phyloP scores from a whole-genome alignment of 495 filamentous ascomycete species.

The Aspergillus bridgeri region DNA sequence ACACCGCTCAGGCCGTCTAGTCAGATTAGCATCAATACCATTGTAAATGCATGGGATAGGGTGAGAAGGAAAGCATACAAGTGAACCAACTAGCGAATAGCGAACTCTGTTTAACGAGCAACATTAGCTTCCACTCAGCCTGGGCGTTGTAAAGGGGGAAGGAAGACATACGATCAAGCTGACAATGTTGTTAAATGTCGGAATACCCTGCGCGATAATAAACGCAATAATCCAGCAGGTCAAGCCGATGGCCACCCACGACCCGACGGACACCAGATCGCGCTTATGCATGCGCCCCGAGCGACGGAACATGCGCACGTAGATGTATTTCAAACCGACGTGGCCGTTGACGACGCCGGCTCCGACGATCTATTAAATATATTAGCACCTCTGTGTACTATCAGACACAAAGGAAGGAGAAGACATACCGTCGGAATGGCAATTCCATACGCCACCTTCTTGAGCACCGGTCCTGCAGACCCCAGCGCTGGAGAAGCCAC shows the following conservation, averaged over 20 bases:
- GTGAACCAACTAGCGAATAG: constrained; percentile 44
- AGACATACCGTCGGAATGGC: constrained; percentile 61
- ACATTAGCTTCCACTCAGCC: background rate
- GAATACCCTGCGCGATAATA: constrained; percentile 67
- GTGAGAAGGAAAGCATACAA: constrained; percentile 9
- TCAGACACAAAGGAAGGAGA: too few relatives aligned
- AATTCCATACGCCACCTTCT: constrained; percentile 75
- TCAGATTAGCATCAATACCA: too few relatives aligned
- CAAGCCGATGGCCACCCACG: constrained; percentile 55
- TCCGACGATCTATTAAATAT: constrained; percentile 49
- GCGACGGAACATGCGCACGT: constrained; percentile 55
- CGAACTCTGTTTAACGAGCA: constrained; percentile 19
- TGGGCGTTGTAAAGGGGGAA: background rate
- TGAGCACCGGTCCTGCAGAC: constrained; percentile 58
- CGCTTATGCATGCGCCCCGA: constrained; percentile 52
- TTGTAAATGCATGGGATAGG: too few relatives aligned
- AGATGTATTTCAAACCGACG: constrained; percentile 61
- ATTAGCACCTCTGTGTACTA: background rate
- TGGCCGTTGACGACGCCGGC: constrained; percentile 70
- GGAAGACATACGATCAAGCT: constrained; percentile 30
- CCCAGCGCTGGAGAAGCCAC: constrained; percentile 70
- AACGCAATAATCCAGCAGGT: constrained; percentile 60
- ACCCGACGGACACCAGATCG: constrained; percentile 40
- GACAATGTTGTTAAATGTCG: constrained; percentile 63
- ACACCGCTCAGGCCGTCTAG: constrained; percentile 37